phyloP scores from a whole-genome alignment of 768 basidiomycete species.

The Mycena olivaceomarginata region DNA sequence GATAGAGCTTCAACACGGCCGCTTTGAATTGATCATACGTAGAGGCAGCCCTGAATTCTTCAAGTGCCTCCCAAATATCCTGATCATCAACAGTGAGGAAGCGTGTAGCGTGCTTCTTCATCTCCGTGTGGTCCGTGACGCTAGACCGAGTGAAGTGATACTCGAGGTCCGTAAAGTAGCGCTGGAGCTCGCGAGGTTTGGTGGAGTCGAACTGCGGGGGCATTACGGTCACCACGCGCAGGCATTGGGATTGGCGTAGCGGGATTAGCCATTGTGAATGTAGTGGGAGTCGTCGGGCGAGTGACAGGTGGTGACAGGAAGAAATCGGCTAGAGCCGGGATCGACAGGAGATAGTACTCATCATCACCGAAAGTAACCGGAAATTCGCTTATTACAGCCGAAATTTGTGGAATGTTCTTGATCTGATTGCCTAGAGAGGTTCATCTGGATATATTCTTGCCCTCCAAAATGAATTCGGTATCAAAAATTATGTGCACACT shows the following conservation, averaged over 20 bases:
- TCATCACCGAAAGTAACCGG: no score
- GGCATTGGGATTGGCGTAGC: conserved; percentile 37
- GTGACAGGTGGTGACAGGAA: no score
- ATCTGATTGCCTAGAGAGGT: no score
- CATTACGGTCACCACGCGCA: conserved; percentile 33
- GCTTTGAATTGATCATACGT: conserved; percentile 47
- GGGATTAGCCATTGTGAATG: no score
- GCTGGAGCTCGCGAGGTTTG: conserved; percentile 37
- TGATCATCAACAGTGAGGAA: conserved; percentile 39
- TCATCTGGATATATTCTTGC: no score
- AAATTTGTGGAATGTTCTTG: no score
- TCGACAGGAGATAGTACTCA: conserved; percentile 14
- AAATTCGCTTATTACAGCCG: no score
- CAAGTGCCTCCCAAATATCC: conserved; percentile 43
- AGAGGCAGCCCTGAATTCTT: conserved; percentile 33
- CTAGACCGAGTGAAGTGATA: conserved; percentile 18
- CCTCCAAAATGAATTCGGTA: no score
- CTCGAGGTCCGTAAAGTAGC: conserved; percentile 44
- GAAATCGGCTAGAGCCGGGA: no score
- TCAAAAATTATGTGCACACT: no score
- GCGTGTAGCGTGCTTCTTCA: conserved; percentile 39
- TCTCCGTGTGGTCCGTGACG: conserved; percentile 32
- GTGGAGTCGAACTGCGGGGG: conserved; percentile 32
- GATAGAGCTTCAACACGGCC: conserved; percentile 46
- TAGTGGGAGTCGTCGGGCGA: no score